These are phyloP conservation scores for Chaetomium globosum DNA, from an alignment of 2,329 filamentous ascomycete genomes.

Conservation along the genomic window DNA sequence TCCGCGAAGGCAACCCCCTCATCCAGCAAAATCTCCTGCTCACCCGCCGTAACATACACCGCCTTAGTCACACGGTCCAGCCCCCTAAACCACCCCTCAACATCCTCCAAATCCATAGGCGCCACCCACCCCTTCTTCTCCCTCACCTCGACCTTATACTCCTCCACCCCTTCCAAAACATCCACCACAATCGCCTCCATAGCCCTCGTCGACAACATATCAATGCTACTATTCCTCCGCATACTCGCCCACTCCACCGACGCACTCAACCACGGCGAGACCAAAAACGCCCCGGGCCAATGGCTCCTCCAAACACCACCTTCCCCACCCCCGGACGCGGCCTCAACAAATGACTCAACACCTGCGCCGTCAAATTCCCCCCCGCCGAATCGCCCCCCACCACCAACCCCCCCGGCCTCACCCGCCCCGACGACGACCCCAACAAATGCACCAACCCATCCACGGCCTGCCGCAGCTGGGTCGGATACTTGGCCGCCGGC, in stretches of 20 bases:
- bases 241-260: constrained; percentile 35
- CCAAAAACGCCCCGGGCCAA: constrained; percentile 41
- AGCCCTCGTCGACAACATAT: constrained; percentile 41
- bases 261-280: constrained; percentile 42
- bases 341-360: constrained; percentile 42
- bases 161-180: constrained; percentile 26
- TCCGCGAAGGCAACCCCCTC: constrained; percentile 38
- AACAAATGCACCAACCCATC: constrained; percentile 42
- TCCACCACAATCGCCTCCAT: constrained; percentile 20
- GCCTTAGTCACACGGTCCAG: constrained; percentile 32
- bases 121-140: constrained; percentile 37
- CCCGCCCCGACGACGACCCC: constrained; percentile 33
- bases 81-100: constrained; percentile 38
- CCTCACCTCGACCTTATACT: constrained; percentile 26
- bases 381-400: constrained; percentile 46
- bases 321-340: constrained; percentile 36
- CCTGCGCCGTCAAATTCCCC: constrained; percentile 42
- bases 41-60: constrained; percentile 43
- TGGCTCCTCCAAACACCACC: constrained; percentile 38
- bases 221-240: constrained; percentile 38
- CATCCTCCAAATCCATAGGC: constrained; percentile 38
- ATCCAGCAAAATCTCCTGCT: constrained; percentile 41
- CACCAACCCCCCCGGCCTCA: constrained; percentile 40
- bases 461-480: constrained; percentile 41
- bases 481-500: constrained; percentile 40